Base-by-base conservation (phyloP, 2,329 filamentous ascomycete genomes). In the Keithomyces neogunnii region DNA sequence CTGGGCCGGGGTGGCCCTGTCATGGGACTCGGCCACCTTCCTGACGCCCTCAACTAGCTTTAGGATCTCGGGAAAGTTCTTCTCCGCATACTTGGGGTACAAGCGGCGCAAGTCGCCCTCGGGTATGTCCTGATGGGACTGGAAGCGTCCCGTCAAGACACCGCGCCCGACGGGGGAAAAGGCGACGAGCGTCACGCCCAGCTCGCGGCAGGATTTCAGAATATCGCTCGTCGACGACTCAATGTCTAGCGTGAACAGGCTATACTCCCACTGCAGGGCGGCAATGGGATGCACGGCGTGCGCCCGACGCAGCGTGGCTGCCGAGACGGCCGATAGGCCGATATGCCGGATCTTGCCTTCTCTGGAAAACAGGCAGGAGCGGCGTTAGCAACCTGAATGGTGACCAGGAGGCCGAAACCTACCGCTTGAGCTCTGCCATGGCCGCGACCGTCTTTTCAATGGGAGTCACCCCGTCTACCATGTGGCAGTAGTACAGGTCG, bases 161-260 rank as follows among this genome's bases (percentile, higher is more conserved):
- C 82, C 81, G 1, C 80, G 73, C 5, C 80, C 80, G 5, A 85
- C 72, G 1, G 81, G 82, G 2, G 73, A 75, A 63, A 82, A 84
- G 3, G 77, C 74, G 6, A 85, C 73, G 8, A 78, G 66, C 1
- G 77, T 67, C 0, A 81, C 68, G 1, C 76, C 80, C 2, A 85
- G 73, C 60, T 84, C 78, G 28, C 74, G 69, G 50, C 71, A 75
- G 0, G 80, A 78, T 40, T 70, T 64, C 4, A 84, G 65, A 1
- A 85, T 65, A 47, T 73, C 60, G 3, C 73, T 75, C 56, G 50
- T 65, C 0, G 66, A 61, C 4, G 66, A 73, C 61, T 87, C 83
- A 55, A 87, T 80, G 42, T 82, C 74, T 35, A 85, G 70, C 1
- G 71, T 62, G 58, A 76, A 82, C 0, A 73, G 72, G 6, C 66